Percentiles rank a stretch among this genome's conserved stretches.
Conservation (phyloP, 768 basidiomycete species). For the Auricularia sp. region DNA sequence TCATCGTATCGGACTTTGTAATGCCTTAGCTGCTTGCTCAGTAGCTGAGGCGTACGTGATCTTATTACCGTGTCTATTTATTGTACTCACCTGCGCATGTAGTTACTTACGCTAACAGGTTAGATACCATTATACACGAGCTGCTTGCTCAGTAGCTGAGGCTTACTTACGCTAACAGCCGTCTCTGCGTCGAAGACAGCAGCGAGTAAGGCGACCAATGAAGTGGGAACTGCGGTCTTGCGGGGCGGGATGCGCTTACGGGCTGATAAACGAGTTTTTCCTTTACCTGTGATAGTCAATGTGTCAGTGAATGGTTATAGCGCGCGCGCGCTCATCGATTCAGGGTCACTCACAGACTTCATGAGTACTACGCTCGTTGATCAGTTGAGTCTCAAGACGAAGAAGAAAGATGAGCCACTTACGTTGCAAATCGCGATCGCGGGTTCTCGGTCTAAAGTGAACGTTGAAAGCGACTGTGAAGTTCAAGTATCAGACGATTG, state of each 20-base stretch:
- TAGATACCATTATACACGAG: too few species aligned
- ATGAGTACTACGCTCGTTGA: conserved; percentile 12
- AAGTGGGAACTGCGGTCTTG: too few species aligned
- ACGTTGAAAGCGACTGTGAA: not conserved
- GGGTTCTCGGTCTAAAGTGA: not conserved
- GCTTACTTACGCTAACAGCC: conserved; percentile 14
- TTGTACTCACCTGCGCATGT: too few species aligned
- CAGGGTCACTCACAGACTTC: conserved; percentile 13
- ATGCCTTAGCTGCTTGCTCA: too few species aligned
- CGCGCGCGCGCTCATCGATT: conserved; percentile 10
- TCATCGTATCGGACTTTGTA: too few species aligned
- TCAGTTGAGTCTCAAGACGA: not conserved
- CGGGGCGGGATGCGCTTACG: not conserved
- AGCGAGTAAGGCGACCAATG: not conserved
- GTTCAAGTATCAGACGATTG: not conserved
- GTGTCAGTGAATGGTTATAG: conserved; percentile 8
- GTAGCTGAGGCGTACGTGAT: too few species aligned
- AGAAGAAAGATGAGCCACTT: not conserved
- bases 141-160: too few species aligned
- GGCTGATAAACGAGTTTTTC: not conserved
- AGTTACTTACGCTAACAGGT: too few species aligned
- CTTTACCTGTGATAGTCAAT: conserved; percentile 6
- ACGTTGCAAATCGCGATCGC: not conserved
- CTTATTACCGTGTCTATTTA: too few species aligned
- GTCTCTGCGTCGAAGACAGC: not conserved